phyloP scores from a whole-genome alignment of 345 rosid species.

The Anacardium occidentale region DNA sequence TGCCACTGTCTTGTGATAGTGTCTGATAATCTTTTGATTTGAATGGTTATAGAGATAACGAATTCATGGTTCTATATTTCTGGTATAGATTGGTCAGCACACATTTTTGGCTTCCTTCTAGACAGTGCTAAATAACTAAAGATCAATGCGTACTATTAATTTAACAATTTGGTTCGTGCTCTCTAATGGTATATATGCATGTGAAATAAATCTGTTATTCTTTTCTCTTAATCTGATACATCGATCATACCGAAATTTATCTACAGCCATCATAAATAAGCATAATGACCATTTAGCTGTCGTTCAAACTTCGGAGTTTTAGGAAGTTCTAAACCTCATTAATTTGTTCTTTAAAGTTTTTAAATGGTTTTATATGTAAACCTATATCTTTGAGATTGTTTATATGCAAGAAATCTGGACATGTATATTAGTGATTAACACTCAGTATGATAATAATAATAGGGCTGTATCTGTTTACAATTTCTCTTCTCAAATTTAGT shows the following conservation, averaged over 20 bases:
- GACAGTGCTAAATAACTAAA: not conserved
- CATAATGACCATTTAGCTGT: not conserved
- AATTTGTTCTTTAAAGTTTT: not conserved
- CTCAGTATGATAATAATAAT: not conserved
- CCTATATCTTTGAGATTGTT: not conserved
- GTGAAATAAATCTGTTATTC: not conserved
- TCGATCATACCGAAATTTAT: no score
- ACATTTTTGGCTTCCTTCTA: not conserved
- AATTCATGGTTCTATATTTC: not conserved
- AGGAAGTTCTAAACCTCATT: not conserved
- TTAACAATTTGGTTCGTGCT: not conserved
- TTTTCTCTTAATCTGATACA: not conserved
- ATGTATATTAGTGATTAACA: not conserved
- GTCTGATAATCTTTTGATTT: not conserved
- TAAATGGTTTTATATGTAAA: not conserved
- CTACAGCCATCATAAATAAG: not conserved
- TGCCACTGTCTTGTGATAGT: not conserved
- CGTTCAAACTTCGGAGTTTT: no score
- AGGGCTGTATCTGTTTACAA: not conserved
- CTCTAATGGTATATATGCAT: not conserved
- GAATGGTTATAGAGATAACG: no score
- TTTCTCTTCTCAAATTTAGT: not conserved
- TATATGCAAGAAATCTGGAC: not conserved
- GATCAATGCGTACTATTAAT: not conserved
- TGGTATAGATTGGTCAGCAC: constrained; percentile 2